Conservation (phyloP, 2,329 filamentous ascomycete species). For the Scedosporium boydii region DNA sequence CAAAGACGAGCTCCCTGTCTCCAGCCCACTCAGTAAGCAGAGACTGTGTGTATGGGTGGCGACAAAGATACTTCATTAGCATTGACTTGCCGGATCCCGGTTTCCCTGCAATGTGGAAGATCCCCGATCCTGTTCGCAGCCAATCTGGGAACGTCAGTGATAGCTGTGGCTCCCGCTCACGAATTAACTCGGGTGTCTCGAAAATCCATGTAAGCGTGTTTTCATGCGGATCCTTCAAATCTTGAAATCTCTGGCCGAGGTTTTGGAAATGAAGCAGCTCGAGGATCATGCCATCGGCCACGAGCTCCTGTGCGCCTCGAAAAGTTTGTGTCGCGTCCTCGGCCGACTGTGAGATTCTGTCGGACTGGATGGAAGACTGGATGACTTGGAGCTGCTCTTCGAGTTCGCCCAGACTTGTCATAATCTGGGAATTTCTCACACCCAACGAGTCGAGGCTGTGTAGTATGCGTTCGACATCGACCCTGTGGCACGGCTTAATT, state of each 20-base stretch:
- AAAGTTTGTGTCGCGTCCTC: not conserved
- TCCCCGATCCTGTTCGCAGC: not conserved
- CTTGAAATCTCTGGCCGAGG: not conserved
- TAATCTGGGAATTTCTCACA: too few relatives aligned
- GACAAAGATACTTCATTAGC: not conserved
- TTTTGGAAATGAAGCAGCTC: not conserved
- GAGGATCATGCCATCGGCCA: not conserved
- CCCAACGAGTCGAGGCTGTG: too few relatives aligned
- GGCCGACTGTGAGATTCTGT: too few relatives aligned
- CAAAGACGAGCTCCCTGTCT: not conserved
- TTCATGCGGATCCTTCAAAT: not conserved
- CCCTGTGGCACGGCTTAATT: too few relatives aligned
- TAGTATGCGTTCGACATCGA: too few relatives aligned
- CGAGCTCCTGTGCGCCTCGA: not conserved
- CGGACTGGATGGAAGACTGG: too few relatives aligned
- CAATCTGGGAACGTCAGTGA: not conserved
- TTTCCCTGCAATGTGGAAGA: not conserved
- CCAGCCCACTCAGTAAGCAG: not conserved
- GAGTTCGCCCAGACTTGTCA: too few relatives aligned
- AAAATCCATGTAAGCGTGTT: not conserved
- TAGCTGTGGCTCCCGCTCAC: not conserved
- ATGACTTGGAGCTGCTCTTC: too few relatives aligned
- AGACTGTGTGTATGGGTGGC: not conserved
- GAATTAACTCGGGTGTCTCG: not conserved
- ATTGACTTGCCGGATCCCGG: not conserved